Percentiles rank a stretch among this genome's conserved stretches.
These are phyloP conservation scores for Aspergillus oerlinghausenensis DNA, from an alignment of 2,329 filamentous ascomycete species.

Conservation along the genomic window DNA sequence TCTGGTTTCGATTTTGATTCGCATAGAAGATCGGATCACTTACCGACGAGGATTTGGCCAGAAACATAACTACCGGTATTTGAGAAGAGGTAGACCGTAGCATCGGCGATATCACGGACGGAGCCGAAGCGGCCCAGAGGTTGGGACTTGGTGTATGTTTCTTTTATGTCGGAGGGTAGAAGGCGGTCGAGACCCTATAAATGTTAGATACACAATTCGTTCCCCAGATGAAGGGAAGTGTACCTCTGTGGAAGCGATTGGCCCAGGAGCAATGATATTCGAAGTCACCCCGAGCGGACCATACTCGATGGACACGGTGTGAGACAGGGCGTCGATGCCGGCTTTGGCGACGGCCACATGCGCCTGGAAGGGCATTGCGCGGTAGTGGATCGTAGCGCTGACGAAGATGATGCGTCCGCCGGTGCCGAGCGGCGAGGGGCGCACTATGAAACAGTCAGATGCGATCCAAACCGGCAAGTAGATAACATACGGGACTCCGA, in stretches of 20 bases:
- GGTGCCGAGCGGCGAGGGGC: conserved; percentile 48
- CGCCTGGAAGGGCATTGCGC: conserved; percentile 75
- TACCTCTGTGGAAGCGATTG: conserved; percentile 74
- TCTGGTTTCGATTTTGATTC: background rate
- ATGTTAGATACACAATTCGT: background rate
- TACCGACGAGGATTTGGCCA: conserved; percentile 68
- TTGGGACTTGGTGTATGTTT: conserved; percentile 48
- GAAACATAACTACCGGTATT: conserved; percentile 83
- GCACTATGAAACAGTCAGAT: conserved; percentile 14
- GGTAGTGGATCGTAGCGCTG: conserved; percentile 87
- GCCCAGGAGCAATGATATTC: conserved; percentile 85
- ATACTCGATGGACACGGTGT: conserved; percentile 79
- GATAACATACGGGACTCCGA: conserved; percentile 46
- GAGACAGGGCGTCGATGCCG: conserved; percentile 78
- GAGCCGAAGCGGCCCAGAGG: conserved; percentile 73
- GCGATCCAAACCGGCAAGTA: background rate
- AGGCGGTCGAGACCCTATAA: conserved; percentile 62
- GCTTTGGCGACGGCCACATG: conserved; percentile 93
- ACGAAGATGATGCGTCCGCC: conserved; percentile 86
- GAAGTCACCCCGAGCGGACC: conserved; percentile 80
- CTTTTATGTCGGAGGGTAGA: conserved; percentile 48
- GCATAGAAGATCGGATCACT: conserved; percentile 11
- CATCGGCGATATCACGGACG: conserved; percentile 85
- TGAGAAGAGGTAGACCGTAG: conserved; percentile 83
- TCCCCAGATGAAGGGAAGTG: background rate